These are phyloP conservation scores for Alternaria panax DNA, from an alignment of 2,329 filamentous ascomycete genomes.

Conservation along the genomic window DNA sequence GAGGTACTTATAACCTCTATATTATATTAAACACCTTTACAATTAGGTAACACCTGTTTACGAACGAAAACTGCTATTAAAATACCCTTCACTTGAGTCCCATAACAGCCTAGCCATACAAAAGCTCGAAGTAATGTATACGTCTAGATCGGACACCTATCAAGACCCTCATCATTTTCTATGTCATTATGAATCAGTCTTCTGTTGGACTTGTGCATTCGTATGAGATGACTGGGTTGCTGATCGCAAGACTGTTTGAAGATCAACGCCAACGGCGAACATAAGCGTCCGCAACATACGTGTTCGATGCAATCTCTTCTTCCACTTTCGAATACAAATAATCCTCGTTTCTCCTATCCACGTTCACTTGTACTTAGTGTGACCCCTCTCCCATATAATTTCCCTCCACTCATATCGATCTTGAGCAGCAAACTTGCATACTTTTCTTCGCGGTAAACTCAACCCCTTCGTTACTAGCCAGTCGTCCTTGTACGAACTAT, in stretches of 20 bases:
- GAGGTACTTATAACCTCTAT: no score
- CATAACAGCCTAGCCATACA: no score
- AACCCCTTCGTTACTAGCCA: not conserved
- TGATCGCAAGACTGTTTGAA: not conserved
- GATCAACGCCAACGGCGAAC: not conserved
- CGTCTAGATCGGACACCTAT: not conserved
- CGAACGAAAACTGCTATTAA: no score
- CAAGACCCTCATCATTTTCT: not conserved
- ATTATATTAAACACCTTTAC: no score
- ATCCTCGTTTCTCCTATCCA: not conserved
- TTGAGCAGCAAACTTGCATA: not conserved
- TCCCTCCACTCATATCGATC: not conserved
- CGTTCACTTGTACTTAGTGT: not conserved
- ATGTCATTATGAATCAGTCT: no score
- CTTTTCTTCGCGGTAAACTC: not conserved
- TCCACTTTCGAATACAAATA: not conserved
- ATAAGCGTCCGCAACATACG: not conserved
- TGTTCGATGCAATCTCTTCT: not conserved
- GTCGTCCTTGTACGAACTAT: not conserved
- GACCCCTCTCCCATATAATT: not conserved
- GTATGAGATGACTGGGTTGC: not conserved
- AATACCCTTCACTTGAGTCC: no score
- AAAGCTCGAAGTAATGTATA: not conserved
- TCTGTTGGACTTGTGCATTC: no score
- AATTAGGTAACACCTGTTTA: no score